Evolutionary conservation across 2,329 filamentous ascomycete genomes (phyloP).

Genomic region (Diaporthe sp.): DNA sequence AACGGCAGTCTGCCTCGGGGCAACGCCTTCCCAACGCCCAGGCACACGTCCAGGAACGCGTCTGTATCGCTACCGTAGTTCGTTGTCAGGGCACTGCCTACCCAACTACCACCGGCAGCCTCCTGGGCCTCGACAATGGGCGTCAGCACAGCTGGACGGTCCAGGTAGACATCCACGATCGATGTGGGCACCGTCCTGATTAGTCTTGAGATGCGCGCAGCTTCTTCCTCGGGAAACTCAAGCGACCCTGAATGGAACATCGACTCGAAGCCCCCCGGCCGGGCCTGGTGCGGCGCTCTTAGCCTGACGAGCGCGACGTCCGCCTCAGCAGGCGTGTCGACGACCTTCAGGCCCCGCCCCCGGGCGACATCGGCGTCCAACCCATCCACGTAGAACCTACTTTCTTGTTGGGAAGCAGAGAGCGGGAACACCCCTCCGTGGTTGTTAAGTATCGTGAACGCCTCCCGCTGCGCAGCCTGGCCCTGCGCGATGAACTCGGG

Average conservation of each 20-base stretch:
- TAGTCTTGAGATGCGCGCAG: slow-evolving; percentile 51
- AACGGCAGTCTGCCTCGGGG: slow-evolving; percentile 60
- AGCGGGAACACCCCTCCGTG: slow-evolving; percentile 17
- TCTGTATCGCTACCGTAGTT: slow-evolving; percentile 56
- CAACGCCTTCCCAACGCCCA: slow-evolving; percentile 48
- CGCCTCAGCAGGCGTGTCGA: slow-evolving; percentile 53
- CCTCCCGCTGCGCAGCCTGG: slow-evolving; percentile 51
- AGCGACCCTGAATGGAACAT: slow-evolving; percentile 56
- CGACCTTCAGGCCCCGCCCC: slow-evolving; percentile 50
- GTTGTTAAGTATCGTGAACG: slow-evolving; percentile 46
- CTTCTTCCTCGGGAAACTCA: slow-evolving; percentile 55
- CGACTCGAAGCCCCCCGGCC: slow-evolving; percentile 56
- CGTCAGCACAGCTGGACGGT: slow-evolving; percentile 58
- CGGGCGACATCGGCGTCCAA: slow-evolving; percentile 29
- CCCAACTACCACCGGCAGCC: neutral
- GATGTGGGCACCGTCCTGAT: slow-evolving; percentile 56
- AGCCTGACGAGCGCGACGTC: slow-evolving; percentile 57
- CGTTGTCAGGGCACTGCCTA: slow-evolving; percentile 53
- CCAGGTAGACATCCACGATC: slow-evolving; percentile 59
- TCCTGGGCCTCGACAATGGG: slow-evolving; percentile 52
- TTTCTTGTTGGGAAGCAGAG: neutral
- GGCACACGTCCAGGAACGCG: slow-evolving; percentile 59
- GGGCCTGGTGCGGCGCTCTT: slow-evolving; percentile 55
- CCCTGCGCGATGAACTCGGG: slow-evolving; percentile 56
- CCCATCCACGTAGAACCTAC: slow-evolving; percentile 45